Evolutionary conservation across 23 red algal species (phyloP).

Genomic region (Agarophyton chilense): DNA sequence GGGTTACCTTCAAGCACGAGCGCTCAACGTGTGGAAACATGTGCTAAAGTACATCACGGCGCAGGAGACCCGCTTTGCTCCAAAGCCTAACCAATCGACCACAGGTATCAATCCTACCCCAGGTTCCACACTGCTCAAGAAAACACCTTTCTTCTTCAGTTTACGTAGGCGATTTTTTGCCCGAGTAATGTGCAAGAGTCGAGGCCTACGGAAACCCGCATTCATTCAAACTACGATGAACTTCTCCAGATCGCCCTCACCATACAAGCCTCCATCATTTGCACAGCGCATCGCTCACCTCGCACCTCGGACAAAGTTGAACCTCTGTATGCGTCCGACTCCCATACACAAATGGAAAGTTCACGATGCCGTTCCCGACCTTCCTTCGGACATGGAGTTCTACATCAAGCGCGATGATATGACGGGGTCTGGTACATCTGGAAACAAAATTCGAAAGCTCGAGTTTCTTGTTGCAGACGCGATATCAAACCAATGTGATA

Average conservation of each 20-base stretch:
- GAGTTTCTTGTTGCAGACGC: constrained; percentile 75
- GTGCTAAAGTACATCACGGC: too few relatives aligned
- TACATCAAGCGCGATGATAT: constrained; percentile 80
- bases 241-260: constrained; percentile 4
- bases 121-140: too few relatives aligned
- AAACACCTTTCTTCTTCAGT: too few relatives aligned
- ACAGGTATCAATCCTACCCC: too few relatives aligned
- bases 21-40: too few relatives aligned
- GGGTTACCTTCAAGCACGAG: not conserved
- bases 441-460: constrained; percentile 83
- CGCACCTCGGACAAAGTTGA: constrained; percentile 29
- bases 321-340: constrained; percentile 53
- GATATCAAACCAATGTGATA: constrained; percentile 3
- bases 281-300: constrained; percentile 13
- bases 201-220: not conserved
- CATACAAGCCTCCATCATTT: constrained; percentile 34
- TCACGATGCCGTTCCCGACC: not conserved
- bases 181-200: not conserved
- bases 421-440: constrained; percentile 46
- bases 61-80: too few relatives aligned
- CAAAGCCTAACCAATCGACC: too few relatives aligned
- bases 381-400: not conserved
- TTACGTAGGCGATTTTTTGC: too few relatives aligned
- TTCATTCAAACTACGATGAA: constrained; percentile 13
- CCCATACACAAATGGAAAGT: constrained; percentile 55